Evolutionary conservation across 805 yeast species (phyloP).

Genomic region (Scheffersomyces amazonensis): DNA sequence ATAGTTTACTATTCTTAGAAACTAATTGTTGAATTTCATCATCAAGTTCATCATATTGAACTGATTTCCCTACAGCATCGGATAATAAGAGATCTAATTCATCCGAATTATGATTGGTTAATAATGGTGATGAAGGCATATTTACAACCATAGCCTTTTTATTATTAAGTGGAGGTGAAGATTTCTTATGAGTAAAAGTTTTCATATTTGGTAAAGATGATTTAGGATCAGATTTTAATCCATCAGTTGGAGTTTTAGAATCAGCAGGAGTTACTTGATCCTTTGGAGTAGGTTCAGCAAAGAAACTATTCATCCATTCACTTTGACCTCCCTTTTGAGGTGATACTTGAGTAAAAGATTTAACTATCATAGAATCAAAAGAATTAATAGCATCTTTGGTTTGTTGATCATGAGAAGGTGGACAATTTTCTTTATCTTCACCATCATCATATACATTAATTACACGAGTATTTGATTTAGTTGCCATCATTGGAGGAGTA

Average conservation of each 20-base stretch:
- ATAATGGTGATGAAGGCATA: conserved; percentile 42
- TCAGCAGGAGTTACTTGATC: conserved; percentile 26
- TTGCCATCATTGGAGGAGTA: conserved; percentile 52
- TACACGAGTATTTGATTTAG: conserved; percentile 51
- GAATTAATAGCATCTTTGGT: conserved; percentile 14
- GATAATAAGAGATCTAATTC: conserved; percentile 13
- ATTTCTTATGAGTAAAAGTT: conserved; percentile 22
- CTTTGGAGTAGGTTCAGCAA: conserved; percentile 40
- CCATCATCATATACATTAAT: conserved; percentile 47
- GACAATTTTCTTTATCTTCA: conserved; percentile 29
- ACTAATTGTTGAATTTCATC: conserved; percentile 17
- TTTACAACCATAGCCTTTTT: conserved; percentile 23
- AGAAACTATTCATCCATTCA: conserved; percentile 44
- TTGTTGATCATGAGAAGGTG: conserved; percentile 16
- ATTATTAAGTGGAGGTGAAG: conserved; percentile 20
- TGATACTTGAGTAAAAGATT: conserved; percentile 24
- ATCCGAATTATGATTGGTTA: conserved; percentile 12
- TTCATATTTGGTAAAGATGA: conserved; percentile 22
- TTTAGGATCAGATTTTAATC: conserved; percentile 8
- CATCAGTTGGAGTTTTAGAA: conserved; percentile 15
- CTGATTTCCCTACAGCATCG: conserved; percentile 8
- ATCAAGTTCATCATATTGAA: conserved; percentile 14
- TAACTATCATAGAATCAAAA: conserved; percentile 22
- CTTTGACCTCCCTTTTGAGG: conserved; percentile 29
- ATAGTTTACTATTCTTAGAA: conserved; percentile 1